Conservation (phyloP, 2,329 filamentous ascomycete genomes). For the Phialemonium atrogriseum region DNA sequence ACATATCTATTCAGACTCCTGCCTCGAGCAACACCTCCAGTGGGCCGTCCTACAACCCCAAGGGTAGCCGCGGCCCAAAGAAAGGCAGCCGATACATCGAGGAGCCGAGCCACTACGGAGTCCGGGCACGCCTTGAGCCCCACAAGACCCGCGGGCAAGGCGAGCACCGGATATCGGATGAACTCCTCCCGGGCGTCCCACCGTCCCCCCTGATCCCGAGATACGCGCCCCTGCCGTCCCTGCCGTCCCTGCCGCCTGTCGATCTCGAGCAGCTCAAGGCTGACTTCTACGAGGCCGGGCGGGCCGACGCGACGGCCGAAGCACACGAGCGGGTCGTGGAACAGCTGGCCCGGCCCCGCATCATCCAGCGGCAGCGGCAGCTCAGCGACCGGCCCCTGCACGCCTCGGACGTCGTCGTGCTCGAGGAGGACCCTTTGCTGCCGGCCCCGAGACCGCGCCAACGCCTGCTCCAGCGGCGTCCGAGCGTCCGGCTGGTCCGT, state of each 20-base stretch:
- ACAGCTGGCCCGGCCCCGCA: neutral
- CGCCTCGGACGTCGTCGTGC: neutral
- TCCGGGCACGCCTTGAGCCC: neutral
- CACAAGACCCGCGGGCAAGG: slow-evolving; percentile 3
- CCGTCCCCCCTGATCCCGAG: too few relatives aligned
- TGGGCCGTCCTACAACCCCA: neutral
- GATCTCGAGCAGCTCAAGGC: slow-evolving; percentile 5
- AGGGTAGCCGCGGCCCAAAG: neutral
- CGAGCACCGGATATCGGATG: slow-evolving; percentile 5
- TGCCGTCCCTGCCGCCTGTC: neutral
- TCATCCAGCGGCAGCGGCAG: slow-evolving; percentile 1
- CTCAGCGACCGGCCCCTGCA: neutral
- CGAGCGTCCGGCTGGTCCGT: slow-evolving; percentile 2
- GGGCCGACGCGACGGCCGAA: slow-evolving; percentile 4
- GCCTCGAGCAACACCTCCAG: slow-evolving; percentile 4
- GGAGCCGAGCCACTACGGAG: slow-evolving; percentile 1
- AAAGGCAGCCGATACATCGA: slow-evolving; percentile 3
- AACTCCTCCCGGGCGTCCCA: slow-evolving; percentile 3
- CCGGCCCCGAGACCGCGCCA: slow-evolving; percentile 1
- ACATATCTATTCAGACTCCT: neutral
- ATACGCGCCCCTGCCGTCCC: too few relatives aligned
- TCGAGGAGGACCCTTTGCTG: neutral
- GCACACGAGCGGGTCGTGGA: slow-evolving; percentile 4
- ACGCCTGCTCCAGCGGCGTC: slow-evolving; percentile 2
- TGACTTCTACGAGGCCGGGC: slow-evolving; percentile 5